These are phyloP conservation scores for Wickerhamiella sergipiensis DNA, from an alignment of 805 yeast species.

Conservation along the genomic window DNA sequence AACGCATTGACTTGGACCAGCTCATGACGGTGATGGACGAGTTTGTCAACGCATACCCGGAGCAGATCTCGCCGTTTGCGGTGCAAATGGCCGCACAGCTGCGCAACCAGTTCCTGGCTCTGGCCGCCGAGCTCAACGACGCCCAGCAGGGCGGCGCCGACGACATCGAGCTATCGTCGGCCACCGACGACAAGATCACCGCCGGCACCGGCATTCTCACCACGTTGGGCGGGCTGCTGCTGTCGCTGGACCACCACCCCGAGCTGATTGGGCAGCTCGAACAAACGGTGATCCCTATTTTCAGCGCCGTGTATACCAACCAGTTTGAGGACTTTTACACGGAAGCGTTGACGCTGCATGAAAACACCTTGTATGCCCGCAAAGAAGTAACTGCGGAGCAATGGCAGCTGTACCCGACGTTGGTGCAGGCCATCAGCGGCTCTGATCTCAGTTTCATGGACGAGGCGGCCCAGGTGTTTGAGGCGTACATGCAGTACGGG, in stretches of 20 bases:
- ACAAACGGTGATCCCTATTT: conserved; percentile 53
- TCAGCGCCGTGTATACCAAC: conserved; percentile 50
- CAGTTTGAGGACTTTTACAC: conserved; percentile 60
- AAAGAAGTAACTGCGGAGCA: conserved; percentile 51
- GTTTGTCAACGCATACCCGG: conserved; percentile 77
- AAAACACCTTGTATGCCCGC: conserved; percentile 48
- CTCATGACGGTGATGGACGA: conserved; percentile 89
- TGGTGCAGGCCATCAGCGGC: neutral
- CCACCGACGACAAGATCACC: conserved; percentile 53
- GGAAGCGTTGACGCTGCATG: conserved; percentile 65
- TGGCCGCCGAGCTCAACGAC: conserved; percentile 45
- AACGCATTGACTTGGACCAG: conserved; percentile 75
- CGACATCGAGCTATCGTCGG: conserved; percentile 28
- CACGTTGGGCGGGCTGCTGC: conserved; percentile 67
- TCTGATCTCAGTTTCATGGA: conserved; percentile 41
- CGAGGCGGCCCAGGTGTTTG: conserved; percentile 60
- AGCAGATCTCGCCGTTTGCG: conserved; percentile 84
- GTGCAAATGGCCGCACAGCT: conserved; percentile 42
- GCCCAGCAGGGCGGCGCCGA: conserved; percentile 20
- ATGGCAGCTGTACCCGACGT: conserved; percentile 47
- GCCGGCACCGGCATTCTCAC: conserved; percentile 72
- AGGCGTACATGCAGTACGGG: conserved; percentile 58
- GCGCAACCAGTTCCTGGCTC: conserved; percentile 57
- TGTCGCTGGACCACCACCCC: conserved; percentile 69
- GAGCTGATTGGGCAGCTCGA: conserved; percentile 53